Evolutionary conservation across 176 grass and related monocot species (phyloP), one percentile per base, ranked within the genome.

Genomic region (Oryza meyeriana): DNA sequence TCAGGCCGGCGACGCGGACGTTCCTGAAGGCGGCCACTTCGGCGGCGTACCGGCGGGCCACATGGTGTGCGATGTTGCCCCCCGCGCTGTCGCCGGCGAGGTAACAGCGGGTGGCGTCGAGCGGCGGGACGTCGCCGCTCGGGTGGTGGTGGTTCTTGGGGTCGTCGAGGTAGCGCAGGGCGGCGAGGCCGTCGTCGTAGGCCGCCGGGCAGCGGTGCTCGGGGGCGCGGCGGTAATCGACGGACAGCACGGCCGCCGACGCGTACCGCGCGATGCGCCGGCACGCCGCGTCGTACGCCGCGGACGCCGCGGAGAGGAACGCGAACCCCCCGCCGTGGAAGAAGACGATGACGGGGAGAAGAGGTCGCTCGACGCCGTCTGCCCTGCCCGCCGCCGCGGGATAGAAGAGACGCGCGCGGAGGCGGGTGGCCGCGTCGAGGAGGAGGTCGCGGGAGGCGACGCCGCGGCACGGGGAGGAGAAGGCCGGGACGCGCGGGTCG

Each of bases 321-420:
- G 87, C 91, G 45, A 97, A 97, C 12, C 94, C 94, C 62, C 94
- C 94, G 42, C 94, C 94, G 70, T 97, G 94, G 79, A 97, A 94
- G 87, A 92, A 97, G 62, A 97, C 82, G 71, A 97, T 52, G 6
- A 92, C 68, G 5, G 91, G 94, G 26, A 91, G 36, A 27, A 12
- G 42, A 52, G 66, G 20, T 2, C 14, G 7, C 22, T 13, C 24
- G 12, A 72, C 6, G 16, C 4, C 12, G 5, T 0, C 3, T n/a
- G n/a, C n/a, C 30, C 0, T 40, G 38, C 40, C 11, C 40, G 18
- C 6, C 0, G 65, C 3, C 4, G 50, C 1, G 6, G 89, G 89
- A 22, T 81, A 31, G 74, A 94, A 94, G 77, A 94, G 71, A 28
- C 87, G 94, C 18, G 91, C 83, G 18, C 86, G 79, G 77, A 97